Conservation (phyloP, 2,329 filamentous ascomycete genomes). For the Chaetothyriales sp. region DNA sequence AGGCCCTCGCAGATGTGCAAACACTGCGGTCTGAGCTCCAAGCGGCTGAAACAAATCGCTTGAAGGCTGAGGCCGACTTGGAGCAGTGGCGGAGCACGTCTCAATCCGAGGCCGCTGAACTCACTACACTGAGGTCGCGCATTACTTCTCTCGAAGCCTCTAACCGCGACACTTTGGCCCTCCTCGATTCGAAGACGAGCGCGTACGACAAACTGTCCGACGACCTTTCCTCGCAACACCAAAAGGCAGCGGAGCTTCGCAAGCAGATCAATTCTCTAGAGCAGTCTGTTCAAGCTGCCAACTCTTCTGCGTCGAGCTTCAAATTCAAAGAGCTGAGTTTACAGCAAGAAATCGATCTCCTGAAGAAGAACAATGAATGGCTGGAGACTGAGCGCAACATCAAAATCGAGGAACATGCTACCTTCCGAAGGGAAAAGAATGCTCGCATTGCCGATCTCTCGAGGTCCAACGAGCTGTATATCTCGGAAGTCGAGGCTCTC, state of each 20-base stretch:
- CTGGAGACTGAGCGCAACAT: conserved; percentile 82
- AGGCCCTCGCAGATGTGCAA: conserved; percentile 68
- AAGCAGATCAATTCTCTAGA: conserved; percentile 71
- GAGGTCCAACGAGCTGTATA: conserved; percentile 72
- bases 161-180: conserved; percentile 75
- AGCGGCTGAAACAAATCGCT: conserved; percentile 67
- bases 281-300: conserved; percentile 67
- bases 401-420: conserved; percentile 71
- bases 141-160: conserved; percentile 78
- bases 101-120: conserved; percentile 49
- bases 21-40: conserved; percentile 67
- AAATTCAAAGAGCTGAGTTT: conserved; percentile 84
- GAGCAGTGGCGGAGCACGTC: conserved; percentile 61
- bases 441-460: conserved; percentile 77
- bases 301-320: conserved; percentile 62
- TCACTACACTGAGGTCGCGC: conserved; percentile 63
- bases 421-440: conserved; percentile 88
- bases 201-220: conserved; percentile 74
- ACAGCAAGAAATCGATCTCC: conserved; percentile 76
- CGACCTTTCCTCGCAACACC: conserved; percentile 75
- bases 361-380: conserved; percentile 86
- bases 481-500: conserved; percentile 58
- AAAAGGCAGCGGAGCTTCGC: conserved; percentile 69
- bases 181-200: conserved; percentile 77
- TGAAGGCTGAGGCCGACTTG: conserved; percentile 66